These are phyloP conservation scores for Leucocoprinus gongylophorus DNA, from an alignment of 1,284 basidiomycete genomes.

Conservation along the genomic window DNA sequence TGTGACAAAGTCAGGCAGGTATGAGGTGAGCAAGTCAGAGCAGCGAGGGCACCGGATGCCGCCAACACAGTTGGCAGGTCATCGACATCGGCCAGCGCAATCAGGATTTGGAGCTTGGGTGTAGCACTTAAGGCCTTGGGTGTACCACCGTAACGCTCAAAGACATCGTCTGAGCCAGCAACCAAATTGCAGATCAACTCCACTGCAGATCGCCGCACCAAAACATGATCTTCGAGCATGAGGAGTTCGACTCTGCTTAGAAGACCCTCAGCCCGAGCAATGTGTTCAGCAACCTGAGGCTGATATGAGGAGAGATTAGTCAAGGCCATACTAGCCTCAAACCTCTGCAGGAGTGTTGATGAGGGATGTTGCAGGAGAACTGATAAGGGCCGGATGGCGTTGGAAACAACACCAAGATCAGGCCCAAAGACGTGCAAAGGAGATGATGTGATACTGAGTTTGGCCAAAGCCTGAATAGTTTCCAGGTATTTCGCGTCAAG, in stretches of 20 bases:
- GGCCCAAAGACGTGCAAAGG: conserved; percentile 89
- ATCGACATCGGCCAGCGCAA: conserved; percentile 79
- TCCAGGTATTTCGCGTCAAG: conserved; percentile 49
- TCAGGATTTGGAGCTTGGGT: conserved; percentile 73
- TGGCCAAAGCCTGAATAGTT: conserved; percentile 85
- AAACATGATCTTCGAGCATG: conserved; percentile 75
- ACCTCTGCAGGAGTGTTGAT: conserved; percentile 73
- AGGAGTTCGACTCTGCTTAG: conserved; percentile 71
- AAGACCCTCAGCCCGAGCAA: conserved; percentile 56
- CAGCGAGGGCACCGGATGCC: conserved; percentile 80
- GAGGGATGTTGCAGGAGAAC: conserved; percentile 61
- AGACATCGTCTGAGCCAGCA: conserved; percentile 67
- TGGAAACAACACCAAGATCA: conserved; percentile 66
- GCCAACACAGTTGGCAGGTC: conserved; percentile 79
- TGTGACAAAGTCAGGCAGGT: conserved; percentile 56
- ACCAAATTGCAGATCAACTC: conserved; percentile 95
- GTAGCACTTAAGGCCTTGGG: conserved; percentile 31
- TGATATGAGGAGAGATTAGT: conserved; percentile 90
- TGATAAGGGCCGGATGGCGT: conserved; percentile 74
- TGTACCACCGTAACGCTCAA: conserved; percentile 59
- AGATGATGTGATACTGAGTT: conserved; percentile 86
- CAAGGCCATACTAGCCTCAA: conserved; percentile 92
- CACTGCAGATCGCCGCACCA: conserved; percentile 81
- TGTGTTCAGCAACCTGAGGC: conserved; percentile 53
- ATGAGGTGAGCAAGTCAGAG: conserved; percentile 57